Conservation (phyloP, 106 monocot species). For the Dioscorea alata region DNA sequence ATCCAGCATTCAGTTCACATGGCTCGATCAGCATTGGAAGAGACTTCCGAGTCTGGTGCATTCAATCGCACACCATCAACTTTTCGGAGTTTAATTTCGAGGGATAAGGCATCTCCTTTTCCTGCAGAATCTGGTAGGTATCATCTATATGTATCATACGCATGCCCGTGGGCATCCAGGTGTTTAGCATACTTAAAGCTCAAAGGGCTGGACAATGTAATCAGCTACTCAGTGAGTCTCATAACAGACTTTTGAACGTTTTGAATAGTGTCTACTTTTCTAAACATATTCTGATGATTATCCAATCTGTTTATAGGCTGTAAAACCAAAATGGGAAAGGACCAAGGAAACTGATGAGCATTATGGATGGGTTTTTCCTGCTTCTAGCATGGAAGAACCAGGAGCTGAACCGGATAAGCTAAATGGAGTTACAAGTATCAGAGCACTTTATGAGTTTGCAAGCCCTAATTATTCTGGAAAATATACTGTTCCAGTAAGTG, state of each 20-base stretch:
- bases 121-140: constrained; percentile 88
- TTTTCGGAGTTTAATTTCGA: constrained; percentile 73
- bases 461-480: constrained; percentile 83
- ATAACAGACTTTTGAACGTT: background rate
- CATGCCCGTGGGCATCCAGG: constrained; percentile 96
- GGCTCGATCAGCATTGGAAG: constrained; percentile 65
- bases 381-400: constrained; percentile 51
- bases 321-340: constrained; percentile 82
- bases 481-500: constrained; percentile 90
- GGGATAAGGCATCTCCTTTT: constrained; percentile 53
- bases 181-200: constrained; percentile 79
- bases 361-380: constrained; percentile 90
- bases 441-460: constrained; percentile 84
- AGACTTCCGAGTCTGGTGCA: constrained; percentile 63
- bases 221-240: constrained; percentile 51
- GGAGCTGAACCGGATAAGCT: constrained; percentile 68
- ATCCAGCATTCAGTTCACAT: constrained; percentile 20
- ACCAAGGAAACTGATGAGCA: constrained; percentile 90
- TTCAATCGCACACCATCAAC: constrained; percentile 67
- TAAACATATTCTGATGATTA: background rate
- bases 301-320: constrained; percentile 22
- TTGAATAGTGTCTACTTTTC: background rate
- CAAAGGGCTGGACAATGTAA: constrained; percentile 80
- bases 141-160: constrained; percentile 91
- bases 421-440: constrained; percentile 71